These are phyloP conservation scores for Gnetum montanum DNA, from an alignment of 75 land plant species.

Conservation along the genomic window DNA sequence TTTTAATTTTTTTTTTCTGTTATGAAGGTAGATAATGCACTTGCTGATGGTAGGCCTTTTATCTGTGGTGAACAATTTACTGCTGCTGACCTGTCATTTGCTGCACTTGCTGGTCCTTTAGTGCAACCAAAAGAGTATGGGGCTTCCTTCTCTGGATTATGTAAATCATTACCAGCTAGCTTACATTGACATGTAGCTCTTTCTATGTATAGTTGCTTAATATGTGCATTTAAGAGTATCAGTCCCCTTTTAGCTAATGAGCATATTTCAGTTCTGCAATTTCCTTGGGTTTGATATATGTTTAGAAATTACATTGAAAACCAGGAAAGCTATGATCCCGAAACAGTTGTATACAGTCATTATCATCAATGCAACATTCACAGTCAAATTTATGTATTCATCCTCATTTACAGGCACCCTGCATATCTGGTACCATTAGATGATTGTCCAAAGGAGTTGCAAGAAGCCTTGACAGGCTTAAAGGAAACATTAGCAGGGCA, in stretches of 20 bases:
- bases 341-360: background rate
- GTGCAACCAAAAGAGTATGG: conserved; percentile 19
- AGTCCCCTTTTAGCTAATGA: background rate
- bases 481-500: conserved; percentile 26
- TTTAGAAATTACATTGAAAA: too few species aligned
- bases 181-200: too few species aligned
- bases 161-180: background rate
- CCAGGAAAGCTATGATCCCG: background rate
- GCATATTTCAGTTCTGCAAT: background rate
- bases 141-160: background rate
- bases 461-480: conserved; percentile 3
- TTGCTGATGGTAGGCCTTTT: conserved; percentile 34
- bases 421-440: conserved; percentile 12
- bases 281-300: background rate
- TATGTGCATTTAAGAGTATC: background rate
- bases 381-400: background rate
- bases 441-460: conserved; percentile 21
- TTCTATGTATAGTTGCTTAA: background rate
- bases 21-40: conserved; percentile 20
- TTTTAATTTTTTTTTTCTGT: background rate
- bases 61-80: conserved; percentile 33
- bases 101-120: conserved; percentile 31
- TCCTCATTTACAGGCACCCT: conserved; percentile 14
- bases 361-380: too few species aligned
- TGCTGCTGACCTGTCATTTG: conserved; percentile 37